Evolutionary conservation across 2,329 filamentous ascomycete genomes (phyloP).

Genomic region (Helicocarpus griseus): DNA sequence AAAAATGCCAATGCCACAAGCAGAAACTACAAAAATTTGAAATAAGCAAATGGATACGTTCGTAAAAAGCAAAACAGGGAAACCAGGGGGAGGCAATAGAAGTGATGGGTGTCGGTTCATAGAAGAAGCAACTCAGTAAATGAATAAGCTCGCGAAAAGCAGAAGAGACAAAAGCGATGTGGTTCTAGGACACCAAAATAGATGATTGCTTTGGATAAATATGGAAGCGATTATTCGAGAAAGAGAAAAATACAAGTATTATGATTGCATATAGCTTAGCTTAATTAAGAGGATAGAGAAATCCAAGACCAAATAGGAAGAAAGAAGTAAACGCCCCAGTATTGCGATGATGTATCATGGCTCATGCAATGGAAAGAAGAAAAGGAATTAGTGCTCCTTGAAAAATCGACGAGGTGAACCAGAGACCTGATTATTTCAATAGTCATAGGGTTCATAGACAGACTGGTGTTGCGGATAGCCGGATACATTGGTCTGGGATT

Average conservation of each 20-base stretch:
- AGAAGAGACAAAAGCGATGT: conserved; percentile 36
- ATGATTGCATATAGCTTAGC: conserved; percentile 14
- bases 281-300: conserved; percentile 14
- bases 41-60: too few relatives aligned
- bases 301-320: background rate
- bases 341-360: conserved; percentile 2
- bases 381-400: background rate
- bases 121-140: too few relatives aligned
- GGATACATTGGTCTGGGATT: conserved; percentile 15
- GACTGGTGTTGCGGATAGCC: conserved; percentile 21
- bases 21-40: too few relatives aligned
- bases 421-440: too few relatives aligned
- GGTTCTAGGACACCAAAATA: conserved; percentile 30
- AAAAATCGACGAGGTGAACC: background rate
- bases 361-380: conserved; percentile 1
- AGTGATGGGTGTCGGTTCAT: too few relatives aligned
- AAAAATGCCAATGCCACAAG: too few relatives aligned
- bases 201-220: background rate
- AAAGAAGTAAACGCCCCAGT: background rate
- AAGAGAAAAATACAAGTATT: conserved; percentile 15
- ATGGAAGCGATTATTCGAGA: conserved; percentile 18
- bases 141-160: too few relatives aligned
- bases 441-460: conserved; percentile 29
- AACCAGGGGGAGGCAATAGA: too few relatives aligned
- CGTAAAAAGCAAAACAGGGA: too few relatives aligned